phyloP scores from a whole-genome alignment of 2,329 filamentous ascomycete genomes.

The Neocatenulostroma microsporum region DNA sequence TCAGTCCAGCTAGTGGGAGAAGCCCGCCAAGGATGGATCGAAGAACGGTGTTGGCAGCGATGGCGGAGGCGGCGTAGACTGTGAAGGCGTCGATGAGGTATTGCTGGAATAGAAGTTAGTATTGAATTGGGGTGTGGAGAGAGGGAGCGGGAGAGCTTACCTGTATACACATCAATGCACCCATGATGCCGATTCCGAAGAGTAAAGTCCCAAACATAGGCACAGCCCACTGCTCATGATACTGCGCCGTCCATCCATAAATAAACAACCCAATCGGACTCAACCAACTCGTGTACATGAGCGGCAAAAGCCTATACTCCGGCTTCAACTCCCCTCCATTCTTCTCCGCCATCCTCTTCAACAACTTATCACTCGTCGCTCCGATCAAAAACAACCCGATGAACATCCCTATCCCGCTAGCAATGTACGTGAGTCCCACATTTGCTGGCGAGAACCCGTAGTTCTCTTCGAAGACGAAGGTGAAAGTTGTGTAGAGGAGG shows the following conservation, averaged over 20 bases:
- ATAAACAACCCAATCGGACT: conserved; percentile 25
- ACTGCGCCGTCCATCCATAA: conserved; percentile 26
- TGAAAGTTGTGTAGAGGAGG: conserved; percentile 33
- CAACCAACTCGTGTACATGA: conserved; percentile 17
- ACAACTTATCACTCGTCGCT: neutral
- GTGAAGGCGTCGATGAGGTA: conserved; percentile 59
- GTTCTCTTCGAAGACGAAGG: conserved; percentile 30
- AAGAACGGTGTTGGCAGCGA: conserved; percentile 58
- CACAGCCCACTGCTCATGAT: conserved; percentile 20
- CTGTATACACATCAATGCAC: conserved; percentile 21
- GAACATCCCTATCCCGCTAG: conserved; percentile 35
- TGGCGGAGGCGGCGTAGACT: conserved; percentile 53
- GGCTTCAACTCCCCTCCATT: conserved; percentile 39
- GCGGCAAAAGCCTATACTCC: conserved; percentile 31
- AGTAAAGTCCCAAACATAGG: conserved; percentile 23
- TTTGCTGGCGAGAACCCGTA: conserved; percentile 34
- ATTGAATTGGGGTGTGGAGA: neutral
- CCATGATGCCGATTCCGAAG: conserved; percentile 23
- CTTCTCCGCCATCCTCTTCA: conserved; percentile 22
- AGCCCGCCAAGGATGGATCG: conserved; percentile 50
- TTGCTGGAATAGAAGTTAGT: conserved; percentile 35
- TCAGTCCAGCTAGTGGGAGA: conserved; percentile 49
- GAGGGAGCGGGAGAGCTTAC: neutral
- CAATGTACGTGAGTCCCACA: conserved; percentile 36
- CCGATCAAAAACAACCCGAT: conserved; percentile 27